Evolutionary conservation across 2,329 filamentous ascomycete species (phyloP).

Genomic region (Clarireedia sp.): DNA sequence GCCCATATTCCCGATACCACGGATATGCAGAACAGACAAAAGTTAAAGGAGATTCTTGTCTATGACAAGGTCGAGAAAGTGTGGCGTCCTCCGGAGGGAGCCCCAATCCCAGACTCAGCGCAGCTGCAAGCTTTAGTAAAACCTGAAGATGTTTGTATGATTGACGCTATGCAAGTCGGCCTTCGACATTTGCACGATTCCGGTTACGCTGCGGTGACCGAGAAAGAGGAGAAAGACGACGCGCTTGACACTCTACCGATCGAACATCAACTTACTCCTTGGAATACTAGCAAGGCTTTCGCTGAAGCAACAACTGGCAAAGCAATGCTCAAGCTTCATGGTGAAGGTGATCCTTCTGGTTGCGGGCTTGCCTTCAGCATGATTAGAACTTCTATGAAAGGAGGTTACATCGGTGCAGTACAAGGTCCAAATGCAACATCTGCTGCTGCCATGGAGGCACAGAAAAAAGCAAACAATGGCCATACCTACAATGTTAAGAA

Average conservation of each 20-base stretch:
- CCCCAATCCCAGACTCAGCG: constrained; percentile 71
- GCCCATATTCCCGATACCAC: constrained; percentile 88
- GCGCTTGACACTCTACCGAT: constrained; percentile 52
- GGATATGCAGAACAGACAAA: constrained; percentile 91
- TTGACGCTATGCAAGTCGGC: constrained; percentile 95
- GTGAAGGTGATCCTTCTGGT: constrained; percentile 88
- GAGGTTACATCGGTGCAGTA: constrained; percentile 80
- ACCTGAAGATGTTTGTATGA: constrained; percentile 87
- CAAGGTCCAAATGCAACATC: constrained; percentile 57
- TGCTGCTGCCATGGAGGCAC: constrained; percentile 65
- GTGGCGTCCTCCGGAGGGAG: constrained; percentile 70
- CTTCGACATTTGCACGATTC: constrained; percentile 85
- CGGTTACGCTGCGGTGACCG: constrained; percentile 68
- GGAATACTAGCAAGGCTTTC: constrained; percentile 96
- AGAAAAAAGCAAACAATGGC: constrained; percentile 80
- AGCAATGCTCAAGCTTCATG: constrained; percentile 92
- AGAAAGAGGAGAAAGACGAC: constrained; percentile 47
- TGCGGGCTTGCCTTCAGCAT: constrained; percentile 94
- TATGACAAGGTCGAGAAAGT: constrained; percentile 80
- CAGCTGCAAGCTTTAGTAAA: constrained; percentile 82
- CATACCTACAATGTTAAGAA: constrained; percentile 97
- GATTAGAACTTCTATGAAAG: constrained; percentile 98
- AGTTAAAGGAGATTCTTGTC: constrained; percentile 90
- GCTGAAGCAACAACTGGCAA: constrained; percentile 89
- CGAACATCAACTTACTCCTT: constrained; percentile 85